These are phyloP conservation scores for Bidens hawaiensis DNA, from an alignment of 140 eudicot genomes.

Conservation along the genomic window DNA sequence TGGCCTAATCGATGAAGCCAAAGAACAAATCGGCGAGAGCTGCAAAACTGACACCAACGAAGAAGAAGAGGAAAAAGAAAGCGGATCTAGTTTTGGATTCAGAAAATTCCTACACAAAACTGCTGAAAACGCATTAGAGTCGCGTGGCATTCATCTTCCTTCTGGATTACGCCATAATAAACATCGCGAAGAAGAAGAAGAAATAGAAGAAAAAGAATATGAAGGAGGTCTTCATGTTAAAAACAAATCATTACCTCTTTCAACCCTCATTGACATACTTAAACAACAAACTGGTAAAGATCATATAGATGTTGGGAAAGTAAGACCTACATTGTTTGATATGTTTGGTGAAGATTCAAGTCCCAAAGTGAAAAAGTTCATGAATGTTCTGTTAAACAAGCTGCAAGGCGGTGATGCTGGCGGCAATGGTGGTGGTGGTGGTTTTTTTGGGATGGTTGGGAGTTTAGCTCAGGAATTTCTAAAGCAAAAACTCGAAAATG, in stretches of 20 bases:
- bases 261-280: slow-evolving; percentile 81
- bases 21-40: slow-evolving; percentile 97
- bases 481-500: slow-evolving; percentile 76
- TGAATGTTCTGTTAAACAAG: slow-evolving; percentile 79
- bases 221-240: slow-evolving; percentile 35
- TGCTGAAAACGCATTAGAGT: slow-evolving; percentile 57
- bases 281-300: slow-evolving; percentile 91
- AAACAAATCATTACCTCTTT: slow-evolving; percentile 73
- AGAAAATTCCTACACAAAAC: slow-evolving; percentile 52
- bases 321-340: slow-evolving; percentile 85
- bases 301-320: slow-evolving; percentile 82
- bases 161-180: slow-evolving; percentile 40
- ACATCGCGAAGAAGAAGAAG: slow-evolving; percentile 32
- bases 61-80: slow-evolving; percentile 21
- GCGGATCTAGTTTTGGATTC: slow-evolving; percentile 54
- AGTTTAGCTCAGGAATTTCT: slow-evolving; percentile 77
- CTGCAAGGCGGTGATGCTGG: slow-evolving; percentile 35
- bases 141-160: slow-evolving; percentile 87
- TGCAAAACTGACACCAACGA: slow-evolving; percentile 12
- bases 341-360: slow-evolving; percentile 88
- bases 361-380: slow-evolving; percentile 94
- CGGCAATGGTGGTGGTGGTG: slow-evolving; percentile 46
- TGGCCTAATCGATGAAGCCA: slow-evolving; percentile 79
- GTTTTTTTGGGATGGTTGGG: slow-evolving; percentile 82
- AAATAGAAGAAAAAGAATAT: slow-evolving; percentile 25